Percentiles rank a stretch among this genome's conserved stretches.
phyloP scores from a whole-genome alignment of 2,329 filamentous ascomycete species.

The Fusarium anguioides region DNA sequence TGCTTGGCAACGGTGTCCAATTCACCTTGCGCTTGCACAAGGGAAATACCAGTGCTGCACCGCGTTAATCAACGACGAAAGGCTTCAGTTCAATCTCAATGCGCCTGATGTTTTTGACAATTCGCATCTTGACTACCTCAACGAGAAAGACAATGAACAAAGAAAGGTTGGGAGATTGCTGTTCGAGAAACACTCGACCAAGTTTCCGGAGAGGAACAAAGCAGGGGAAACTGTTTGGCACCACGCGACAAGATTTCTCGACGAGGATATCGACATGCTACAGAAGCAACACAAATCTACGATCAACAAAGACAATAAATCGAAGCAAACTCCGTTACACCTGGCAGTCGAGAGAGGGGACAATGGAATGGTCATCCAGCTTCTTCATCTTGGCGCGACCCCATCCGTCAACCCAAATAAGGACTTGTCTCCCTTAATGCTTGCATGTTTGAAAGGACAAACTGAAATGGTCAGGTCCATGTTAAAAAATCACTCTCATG shows the following conservation, averaged over 20 bases:
- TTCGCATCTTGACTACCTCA: background rate
- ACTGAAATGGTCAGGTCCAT: background rate
- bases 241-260: background rate
- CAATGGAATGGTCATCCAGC: background rate
- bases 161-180: background rate
- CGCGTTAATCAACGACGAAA: background rate
- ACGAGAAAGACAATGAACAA: background rate
- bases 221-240: background rate
- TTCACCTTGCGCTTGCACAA: background rate
- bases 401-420: background rate
- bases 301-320: background rate
- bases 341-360: background rate
- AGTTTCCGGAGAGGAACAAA: fast-evolving
- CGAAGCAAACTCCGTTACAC: background rate
- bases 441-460: background rate
- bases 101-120: background rate
- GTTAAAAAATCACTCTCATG: background rate
- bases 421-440: background rate
- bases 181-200: background rate
- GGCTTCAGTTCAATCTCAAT: background rate
- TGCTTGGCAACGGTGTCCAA: background rate
- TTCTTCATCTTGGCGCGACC: background rate
- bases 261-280: background rate
- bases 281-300: background rate
- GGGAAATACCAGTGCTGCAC: background rate